These are phyloP conservation scores for Coleophoma crateriformis DNA, from an alignment of 2,329 filamentous ascomycete species.

Conservation along the genomic window DNA sequence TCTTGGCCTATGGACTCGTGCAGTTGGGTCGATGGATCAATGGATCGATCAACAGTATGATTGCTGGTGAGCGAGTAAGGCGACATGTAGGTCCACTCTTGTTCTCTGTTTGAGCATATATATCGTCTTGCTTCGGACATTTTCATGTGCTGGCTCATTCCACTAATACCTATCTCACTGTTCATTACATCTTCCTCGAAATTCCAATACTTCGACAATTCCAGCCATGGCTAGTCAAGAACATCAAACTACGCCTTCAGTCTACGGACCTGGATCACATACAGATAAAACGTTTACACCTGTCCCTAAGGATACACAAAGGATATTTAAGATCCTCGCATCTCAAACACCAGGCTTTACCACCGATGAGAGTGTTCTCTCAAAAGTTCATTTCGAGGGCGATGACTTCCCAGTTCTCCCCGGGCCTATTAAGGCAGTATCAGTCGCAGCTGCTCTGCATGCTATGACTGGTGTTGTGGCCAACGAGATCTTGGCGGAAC, in stretches of 20 bases:
- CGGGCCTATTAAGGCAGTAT: constrained; percentile 37
- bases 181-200: neutral
- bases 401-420: constrained; percentile 33
- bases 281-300: constrained; percentile 31
- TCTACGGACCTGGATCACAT: constrained; percentile 35
- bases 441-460: constrained; percentile 34
- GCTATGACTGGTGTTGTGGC: constrained; percentile 37
- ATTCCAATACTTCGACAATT: neutral
- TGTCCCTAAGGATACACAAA: constrained; percentile 29
- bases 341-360: constrained; percentile 34
- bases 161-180: neutral
- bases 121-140: too few species aligned
- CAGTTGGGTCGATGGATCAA: too few species aligned
- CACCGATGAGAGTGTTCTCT: constrained; percentile 24
- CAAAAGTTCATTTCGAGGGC: constrained; percentile 33
- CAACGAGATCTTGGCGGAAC: constrained; percentile 30
- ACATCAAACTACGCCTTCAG: neutral
- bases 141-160: too few species aligned
- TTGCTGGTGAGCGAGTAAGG: too few species aligned
- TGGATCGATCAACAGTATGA: too few species aligned
- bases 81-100: too few species aligned
- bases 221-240: neutral
- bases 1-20: too few species aligned
- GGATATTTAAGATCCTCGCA: constrained; percentile 32
- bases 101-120: too few species aligned